Evolutionary conservation across 352 stramenopile species (phyloP).

Genomic region (Pythium phragmitis): DNA sequence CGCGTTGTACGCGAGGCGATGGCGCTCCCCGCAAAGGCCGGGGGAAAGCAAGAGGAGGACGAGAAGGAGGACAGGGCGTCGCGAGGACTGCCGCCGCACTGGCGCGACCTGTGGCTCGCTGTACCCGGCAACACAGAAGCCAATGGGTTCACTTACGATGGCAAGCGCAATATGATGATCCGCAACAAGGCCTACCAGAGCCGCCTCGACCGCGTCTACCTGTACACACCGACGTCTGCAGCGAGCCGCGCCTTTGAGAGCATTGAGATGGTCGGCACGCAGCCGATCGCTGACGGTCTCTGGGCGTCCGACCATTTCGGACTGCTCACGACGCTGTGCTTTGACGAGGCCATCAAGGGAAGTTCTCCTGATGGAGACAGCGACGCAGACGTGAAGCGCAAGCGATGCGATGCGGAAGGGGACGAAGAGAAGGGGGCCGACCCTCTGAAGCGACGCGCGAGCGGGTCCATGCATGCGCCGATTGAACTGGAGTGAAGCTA

Average conservation of each 20-base stretch:
- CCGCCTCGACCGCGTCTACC: slow-evolving; percentile 77
- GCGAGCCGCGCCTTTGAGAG: slow-evolving; percentile 13
- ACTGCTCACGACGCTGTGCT: slow-evolving; percentile 37
- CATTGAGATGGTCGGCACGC: slow-evolving; percentile 64
- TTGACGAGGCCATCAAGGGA: slow-evolving; percentile 15
- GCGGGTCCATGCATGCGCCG: slow-evolving; percentile 4
- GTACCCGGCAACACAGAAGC: slow-evolving; percentile 67
- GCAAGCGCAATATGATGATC: slow-evolving; percentile 56
- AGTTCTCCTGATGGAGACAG: too few relatives aligned
- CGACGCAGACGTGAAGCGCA: slow-evolving; percentile 19
- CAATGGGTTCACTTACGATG: slow-evolving; percentile 78
- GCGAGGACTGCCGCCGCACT: slow-evolving; percentile 48
- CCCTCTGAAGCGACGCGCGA: not conserved
- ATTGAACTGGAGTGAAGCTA: slow-evolving; percentile 21
- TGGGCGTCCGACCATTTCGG: slow-evolving; percentile 82
- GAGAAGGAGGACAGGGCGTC: slow-evolving; percentile 33
- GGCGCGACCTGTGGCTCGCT: slow-evolving; percentile 72
- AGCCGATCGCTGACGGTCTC: slow-evolving; percentile 61
- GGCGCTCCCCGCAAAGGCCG: not conserved
- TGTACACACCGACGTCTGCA: slow-evolving; percentile 29
- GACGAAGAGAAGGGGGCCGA: not conserved
- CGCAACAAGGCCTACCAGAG: slow-evolving; percentile 60
- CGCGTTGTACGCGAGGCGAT: slow-evolving; percentile 24
- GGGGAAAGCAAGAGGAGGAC: slow-evolving; percentile 4
- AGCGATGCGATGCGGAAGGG: not conserved